Base-by-base conservation (phyloP, 1,284 basidiomycete species). In the Ustilago vetiveriae region DNA sequence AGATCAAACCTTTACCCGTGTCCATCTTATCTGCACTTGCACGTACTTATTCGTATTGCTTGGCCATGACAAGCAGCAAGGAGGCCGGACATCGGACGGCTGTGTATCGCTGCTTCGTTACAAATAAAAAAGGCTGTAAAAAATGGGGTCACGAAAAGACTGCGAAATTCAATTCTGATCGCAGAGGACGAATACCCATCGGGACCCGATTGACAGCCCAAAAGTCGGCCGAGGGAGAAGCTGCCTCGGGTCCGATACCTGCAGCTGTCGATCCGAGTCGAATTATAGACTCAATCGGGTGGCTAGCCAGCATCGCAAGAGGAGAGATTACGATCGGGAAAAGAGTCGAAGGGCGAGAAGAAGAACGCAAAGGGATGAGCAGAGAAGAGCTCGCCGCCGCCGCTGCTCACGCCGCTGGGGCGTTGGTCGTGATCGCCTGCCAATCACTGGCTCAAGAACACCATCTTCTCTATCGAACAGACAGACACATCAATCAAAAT, bases 401-500 rank as follows among this genome's bases (percentile, higher is more conserved):
- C 30, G 37, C 33, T 19, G 47, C 17, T 27, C 10, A 48, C 35
- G 29, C 29, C 33, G 33, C 33, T 11, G 13, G 5, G 17, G 21
- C 6, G 36, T 37, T 47, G 30, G 35, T 29, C 35, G 35, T 8
- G 35, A 22, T 26, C 37, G 22, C 5, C 17, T 3, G 24, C 8
- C 3, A 13, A 19, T 21, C 3, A 37, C 36, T 49, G 5, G 33
- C 30, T 68, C 38, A 19, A 6, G 23, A 51, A 57, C 51, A 69
- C 59, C 59, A 64, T 69, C 58, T 47, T 53, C 48, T 49, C 36
- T 26, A 48, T 30, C 37, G n/a, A 21, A 37, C 53, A 19, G 32
- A 46, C 44, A 26, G 26, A 33, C 29, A 43, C 33, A 53, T 46
- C 23, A 49, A 35, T 32, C 21, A 32, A 74, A 57, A 76, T 76